These are phyloP conservation scores for Debaryomyces nepalensis DNA, from an alignment of 1,139 yeast species.

Conservation along the genomic window DNA sequence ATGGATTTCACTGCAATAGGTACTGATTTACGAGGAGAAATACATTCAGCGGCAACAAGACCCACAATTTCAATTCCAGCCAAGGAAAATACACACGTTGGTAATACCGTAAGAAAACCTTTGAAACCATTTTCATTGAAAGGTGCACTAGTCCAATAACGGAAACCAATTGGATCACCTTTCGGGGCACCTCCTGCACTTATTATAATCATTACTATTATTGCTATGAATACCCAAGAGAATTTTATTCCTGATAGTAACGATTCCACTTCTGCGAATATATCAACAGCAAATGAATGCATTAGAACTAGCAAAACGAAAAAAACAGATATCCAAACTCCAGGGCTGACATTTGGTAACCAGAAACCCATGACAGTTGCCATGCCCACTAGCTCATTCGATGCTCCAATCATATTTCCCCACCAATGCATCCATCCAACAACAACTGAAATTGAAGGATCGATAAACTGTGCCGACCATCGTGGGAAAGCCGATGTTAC, in stretches of 20 bases:
- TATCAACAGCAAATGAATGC: slow-evolving; percentile 29
- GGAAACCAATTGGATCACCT: slow-evolving; percentile 31
- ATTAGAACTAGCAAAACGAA: slow-evolving; percentile 26
- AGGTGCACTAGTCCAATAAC: slow-evolving; percentile 55
- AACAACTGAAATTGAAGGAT: neutral
- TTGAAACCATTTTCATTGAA: slow-evolving; percentile 48
- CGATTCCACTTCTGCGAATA: slow-evolving; percentile 39
- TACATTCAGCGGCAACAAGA: slow-evolving; percentile 45
- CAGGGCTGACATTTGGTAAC: slow-evolving; percentile 40
- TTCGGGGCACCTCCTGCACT: slow-evolving; percentile 38
- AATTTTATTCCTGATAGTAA: slow-evolving; percentile 33
- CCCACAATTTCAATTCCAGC: slow-evolving; percentile 50
- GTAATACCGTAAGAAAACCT: slow-evolving; percentile 49
- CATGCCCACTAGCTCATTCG: slow-evolving; percentile 80
- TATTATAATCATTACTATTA: slow-evolving; percentile 32
- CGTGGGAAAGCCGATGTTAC: slow-evolving; percentile 6
- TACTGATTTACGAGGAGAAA: slow-evolving; percentile 42
- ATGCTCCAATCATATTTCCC: slow-evolving; percentile 76
- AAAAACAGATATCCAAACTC: slow-evolving; percentile 33
- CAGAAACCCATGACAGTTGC: slow-evolving; percentile 76
- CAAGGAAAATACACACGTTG: slow-evolving; percentile 49
- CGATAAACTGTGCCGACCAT: slow-evolving; percentile 20
- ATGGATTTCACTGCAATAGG: slow-evolving; percentile 41
- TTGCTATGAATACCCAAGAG: slow-evolving; percentile 28
- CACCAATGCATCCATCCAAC: slow-evolving; percentile 39